Conservation (phyloP, 2,329 filamentous ascomycete species). For the Sclerotinia minor region DNA sequence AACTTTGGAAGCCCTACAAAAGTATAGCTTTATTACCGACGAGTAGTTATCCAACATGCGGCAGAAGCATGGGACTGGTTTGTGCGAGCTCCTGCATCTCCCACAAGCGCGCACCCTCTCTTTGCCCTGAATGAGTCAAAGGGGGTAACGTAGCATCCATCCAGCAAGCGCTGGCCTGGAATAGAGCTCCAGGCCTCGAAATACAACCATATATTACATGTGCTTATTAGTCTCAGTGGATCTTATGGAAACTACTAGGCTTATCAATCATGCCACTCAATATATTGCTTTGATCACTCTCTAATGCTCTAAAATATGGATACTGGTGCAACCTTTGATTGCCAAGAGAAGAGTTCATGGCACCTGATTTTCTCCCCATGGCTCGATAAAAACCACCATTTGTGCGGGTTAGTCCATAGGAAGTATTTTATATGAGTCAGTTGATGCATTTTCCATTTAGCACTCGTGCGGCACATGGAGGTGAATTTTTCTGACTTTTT, state of each 20-base stretch:
- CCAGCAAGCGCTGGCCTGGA: conserved; percentile 8
- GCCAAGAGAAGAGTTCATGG: conserved; percentile 3
- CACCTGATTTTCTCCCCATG: not conserved
- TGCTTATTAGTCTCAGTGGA: conserved; percentile 10
- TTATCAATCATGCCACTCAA: not conserved
- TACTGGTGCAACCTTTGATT: not conserved
- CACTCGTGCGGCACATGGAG: not conserved
- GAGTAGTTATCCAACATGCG: conserved; percentile 5
- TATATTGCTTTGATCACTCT: not conserved
- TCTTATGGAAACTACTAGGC: not conserved
- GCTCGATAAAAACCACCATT: not conserved
- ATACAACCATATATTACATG: conserved; percentile 1
- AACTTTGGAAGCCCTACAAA: conserved; percentile 1
- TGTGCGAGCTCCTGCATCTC: not conserved
- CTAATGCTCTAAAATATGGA: not conserved
- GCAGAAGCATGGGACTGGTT: conserved; percentile 15
- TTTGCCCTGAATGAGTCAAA: not conserved
- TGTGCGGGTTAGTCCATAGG: not conserved
- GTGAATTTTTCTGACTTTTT: not conserved
- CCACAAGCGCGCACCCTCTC: not conserved
- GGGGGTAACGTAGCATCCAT: conserved; percentile 4
- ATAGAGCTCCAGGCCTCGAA: not conserved
- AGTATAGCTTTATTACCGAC: not conserved
- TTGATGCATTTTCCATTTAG: conserved; percentile 8
- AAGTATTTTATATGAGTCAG: not conserved